phyloP scores from a whole-genome alignment of 306 rosid species.

The Senna tora region DNA sequence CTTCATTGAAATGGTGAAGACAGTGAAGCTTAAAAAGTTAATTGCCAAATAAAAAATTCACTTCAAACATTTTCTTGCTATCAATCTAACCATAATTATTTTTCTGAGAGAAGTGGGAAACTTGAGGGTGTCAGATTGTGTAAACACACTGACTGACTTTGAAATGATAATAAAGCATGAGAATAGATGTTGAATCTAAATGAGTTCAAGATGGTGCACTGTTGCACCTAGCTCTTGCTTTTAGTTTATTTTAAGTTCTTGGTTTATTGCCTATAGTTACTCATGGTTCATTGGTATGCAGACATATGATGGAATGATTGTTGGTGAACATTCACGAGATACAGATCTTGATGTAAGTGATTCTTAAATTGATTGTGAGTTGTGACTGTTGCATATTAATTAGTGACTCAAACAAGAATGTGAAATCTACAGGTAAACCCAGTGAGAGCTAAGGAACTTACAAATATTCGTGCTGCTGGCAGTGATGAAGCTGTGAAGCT shows the following conservation, averaged over 20 bases:
- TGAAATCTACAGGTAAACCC: slow-evolving; percentile 78
- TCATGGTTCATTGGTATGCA: slow-evolving; percentile 46
- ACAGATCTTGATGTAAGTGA: slow-evolving; percentile 84
- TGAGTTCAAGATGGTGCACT: slow-evolving; percentile 12
- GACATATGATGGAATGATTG: slow-evolving; percentile 97
- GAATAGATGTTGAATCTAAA: not conserved
- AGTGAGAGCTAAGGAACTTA: slow-evolving; percentile 72
- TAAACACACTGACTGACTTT: slow-evolving; percentile 3
- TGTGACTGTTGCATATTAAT: slow-evolving; percentile 23
- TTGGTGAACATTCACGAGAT: slow-evolving; percentile 95
- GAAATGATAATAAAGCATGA: slow-evolving; percentile 18
- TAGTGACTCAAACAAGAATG: slow-evolving; percentile 35
- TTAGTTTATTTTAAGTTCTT: slow-evolving; percentile 8
- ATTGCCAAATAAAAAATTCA: slow-evolving; percentile 19
- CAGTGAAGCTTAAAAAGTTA: not conserved
- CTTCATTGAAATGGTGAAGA: not conserved
- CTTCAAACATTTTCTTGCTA: not conserved
- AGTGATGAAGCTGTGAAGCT: slow-evolving; percentile 87
- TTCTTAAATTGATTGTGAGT: slow-evolving; percentile 32
- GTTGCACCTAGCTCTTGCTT: slow-evolving; percentile 27
- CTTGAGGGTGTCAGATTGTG: slow-evolving; percentile 20
- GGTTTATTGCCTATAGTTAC: slow-evolving; percentile 12
- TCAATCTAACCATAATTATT: slow-evolving; percentile 29
- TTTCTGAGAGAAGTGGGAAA: slow-evolving; percentile 5
- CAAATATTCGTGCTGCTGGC: slow-evolving; percentile 77